Percentiles rank a stretch among this genome's conserved stretches.
Conservation (phyloP, 2,329 filamentous ascomycete species). For the Neofusicoccum cordaticola region DNA sequence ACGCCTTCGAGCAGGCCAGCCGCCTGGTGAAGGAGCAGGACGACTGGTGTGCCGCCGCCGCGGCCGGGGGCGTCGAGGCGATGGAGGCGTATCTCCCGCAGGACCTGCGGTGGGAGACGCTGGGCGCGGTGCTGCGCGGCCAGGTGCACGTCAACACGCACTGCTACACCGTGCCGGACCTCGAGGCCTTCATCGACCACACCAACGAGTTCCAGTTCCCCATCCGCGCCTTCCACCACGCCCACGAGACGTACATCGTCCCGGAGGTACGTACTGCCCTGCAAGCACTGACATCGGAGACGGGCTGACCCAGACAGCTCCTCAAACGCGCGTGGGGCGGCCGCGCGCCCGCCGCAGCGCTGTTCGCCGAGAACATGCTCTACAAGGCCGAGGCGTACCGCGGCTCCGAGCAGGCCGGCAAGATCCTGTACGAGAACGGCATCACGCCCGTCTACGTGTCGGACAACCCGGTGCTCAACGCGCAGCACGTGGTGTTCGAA, state of each 20-base stretch:
- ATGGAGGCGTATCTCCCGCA: constrained; percentile 60
- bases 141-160: constrained; percentile 70
- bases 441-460: constrained; percentile 67
- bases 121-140: constrained; percentile 62
- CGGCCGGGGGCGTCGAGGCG: constrained; percentile 48
- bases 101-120: constrained; percentile 62
- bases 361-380: constrained; percentile 71
- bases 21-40: constrained; percentile 59
- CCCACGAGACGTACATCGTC: constrained; percentile 64
- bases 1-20: constrained; percentile 63
- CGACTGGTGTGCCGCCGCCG: constrained; percentile 64
- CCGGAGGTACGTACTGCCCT: constrained; percentile 52
- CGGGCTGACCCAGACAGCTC: background rate
- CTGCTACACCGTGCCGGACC: constrained; percentile 67
- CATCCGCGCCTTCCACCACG: constrained; percentile 67
- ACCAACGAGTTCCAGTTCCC: constrained; percentile 70
- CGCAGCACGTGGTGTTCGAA: constrained; percentile 66
- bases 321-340: constrained; percentile 40
- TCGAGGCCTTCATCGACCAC: constrained; percentile 68
- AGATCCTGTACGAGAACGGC: constrained; percentile 62
- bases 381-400: constrained; percentile 68
- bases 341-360: constrained; percentile 44
- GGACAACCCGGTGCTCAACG: constrained; percentile 68
- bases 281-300: too few relatives aligned
- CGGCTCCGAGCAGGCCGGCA: constrained; percentile 64